A percentile compares a stretch with the other conserved stretches of the same genome.
Evolutionary conservation across 129 eudicot genomes (phyloP).

Genomic region (Flaveria ramosissima): DNA sequence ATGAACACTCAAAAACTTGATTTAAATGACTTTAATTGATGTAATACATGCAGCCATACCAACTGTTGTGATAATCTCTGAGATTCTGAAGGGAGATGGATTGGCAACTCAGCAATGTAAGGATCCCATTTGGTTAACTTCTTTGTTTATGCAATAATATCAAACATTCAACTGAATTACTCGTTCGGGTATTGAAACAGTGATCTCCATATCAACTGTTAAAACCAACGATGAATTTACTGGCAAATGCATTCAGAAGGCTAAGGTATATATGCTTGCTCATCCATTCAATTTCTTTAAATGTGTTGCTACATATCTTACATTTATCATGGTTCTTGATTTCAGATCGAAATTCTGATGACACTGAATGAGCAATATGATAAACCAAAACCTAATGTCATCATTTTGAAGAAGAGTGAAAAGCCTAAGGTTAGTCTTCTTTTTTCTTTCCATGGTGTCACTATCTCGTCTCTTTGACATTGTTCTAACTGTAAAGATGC

Average conservation of each 20-base stretch:
- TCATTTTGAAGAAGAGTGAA: constrained; percentile 20
- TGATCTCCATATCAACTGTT: constrained; percentile 33
- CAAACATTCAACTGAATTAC: constrained; percentile 12
- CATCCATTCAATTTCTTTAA: neutral
- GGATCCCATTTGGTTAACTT: neutral
- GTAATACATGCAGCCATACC: constrained; percentile 34
- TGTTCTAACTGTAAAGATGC: constrained; percentile 1
- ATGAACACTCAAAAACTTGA: neutral
- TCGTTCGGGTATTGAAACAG: constrained; percentile 10
- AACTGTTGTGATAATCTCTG: constrained; percentile 33
- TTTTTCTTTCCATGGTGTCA: neutral
- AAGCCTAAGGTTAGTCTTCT: constrained; percentile 21
- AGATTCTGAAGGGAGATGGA: constrained; percentile 37
- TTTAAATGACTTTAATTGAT: neutral
- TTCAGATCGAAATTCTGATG: constrained; percentile 34
- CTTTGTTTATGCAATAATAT: neutral
- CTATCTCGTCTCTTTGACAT: neutral
- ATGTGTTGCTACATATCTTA: neutral
- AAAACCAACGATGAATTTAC: constrained; percentile 28
- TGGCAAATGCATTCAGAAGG: constrained; percentile 21
- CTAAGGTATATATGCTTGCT: constrained; percentile 28
- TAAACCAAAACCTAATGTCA: constrained; percentile 18
- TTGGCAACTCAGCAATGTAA: constrained; percentile 38
- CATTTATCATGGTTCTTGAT: constrained; percentile 1
- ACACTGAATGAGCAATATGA: constrained; percentile 22